These are phyloP conservation scores for Tephrocybe sp. DNA, from an alignment of 768 basidiomycete species.

Conservation along the genomic window DNA sequence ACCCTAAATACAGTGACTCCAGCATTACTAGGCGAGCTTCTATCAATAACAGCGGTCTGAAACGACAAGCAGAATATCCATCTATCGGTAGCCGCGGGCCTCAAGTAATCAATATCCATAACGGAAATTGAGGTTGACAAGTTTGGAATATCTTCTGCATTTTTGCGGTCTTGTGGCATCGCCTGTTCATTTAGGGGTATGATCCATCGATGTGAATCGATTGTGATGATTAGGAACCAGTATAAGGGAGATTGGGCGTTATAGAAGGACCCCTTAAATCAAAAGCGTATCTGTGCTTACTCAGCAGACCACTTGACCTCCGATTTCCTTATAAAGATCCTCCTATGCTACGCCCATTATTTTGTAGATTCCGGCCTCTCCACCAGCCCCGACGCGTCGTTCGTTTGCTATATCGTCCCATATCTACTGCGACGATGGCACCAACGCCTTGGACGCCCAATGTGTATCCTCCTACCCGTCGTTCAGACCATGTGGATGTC, in stretches of 20 bases:
- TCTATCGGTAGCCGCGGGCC: too few relatives aligned
- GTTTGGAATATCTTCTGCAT: slow-evolving; percentile 7
- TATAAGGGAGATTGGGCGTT: slow-evolving; percentile 7
- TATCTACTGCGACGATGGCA: slow-evolving; percentile 31
- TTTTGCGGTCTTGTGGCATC: slow-evolving; percentile 9
- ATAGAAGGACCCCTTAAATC: neutral
- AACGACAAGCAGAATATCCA: too few relatives aligned
- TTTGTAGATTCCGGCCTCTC: slow-evolving; percentile 14
- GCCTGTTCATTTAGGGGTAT: slow-evolving; percentile 11
- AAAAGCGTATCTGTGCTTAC: slow-evolving; percentile 9
- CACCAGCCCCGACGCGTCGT: slow-evolving; percentile 22
- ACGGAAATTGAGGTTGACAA: slow-evolving; percentile 4
- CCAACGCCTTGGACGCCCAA: slow-evolving; percentile 54
- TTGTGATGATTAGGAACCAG: neutral
- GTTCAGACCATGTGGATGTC: slow-evolving; percentile 64
- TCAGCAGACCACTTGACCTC: neutral
- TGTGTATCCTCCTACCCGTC: slow-evolving; percentile 62
- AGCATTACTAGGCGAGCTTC: too few relatives aligned
- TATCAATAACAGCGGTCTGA: too few relatives aligned
- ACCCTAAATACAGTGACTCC: too few relatives aligned
- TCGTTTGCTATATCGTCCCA: slow-evolving; percentile 20
- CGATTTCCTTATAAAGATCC: slow-evolving; percentile 19
- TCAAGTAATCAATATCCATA: slow-evolving; percentile 1
- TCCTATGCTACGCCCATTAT: slow-evolving; percentile 21
- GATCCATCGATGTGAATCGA: slow-evolving; percentile 16